These are phyloP conservation scores for Diaporthe nobilis DNA, from an alignment of 2,329 filamentous ascomycete species.

Conservation along the genomic window DNA sequence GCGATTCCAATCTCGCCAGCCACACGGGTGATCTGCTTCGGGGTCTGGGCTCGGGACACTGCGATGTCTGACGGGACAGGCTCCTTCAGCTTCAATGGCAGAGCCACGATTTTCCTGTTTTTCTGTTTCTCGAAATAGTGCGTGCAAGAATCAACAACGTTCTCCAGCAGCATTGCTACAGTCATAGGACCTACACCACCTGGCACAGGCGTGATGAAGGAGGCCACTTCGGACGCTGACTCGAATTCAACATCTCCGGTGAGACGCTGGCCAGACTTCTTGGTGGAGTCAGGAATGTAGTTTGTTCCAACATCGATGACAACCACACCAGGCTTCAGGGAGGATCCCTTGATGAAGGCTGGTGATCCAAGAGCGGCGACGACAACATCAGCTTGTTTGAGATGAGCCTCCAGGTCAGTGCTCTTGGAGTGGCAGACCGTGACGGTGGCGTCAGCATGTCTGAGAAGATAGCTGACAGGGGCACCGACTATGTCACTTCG, in stretches of 20 bases:
- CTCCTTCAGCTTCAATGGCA: constrained; percentile 83
- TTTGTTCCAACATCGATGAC: constrained; percentile 99
- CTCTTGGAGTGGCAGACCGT: constrained; percentile 97
- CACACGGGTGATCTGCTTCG: constrained; percentile 90
- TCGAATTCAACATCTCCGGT: constrained; percentile 97
- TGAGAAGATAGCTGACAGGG: constrained; percentile 94
- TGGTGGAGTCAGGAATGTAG: constrained; percentile 89
- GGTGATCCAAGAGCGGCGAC: constrained; percentile 92
- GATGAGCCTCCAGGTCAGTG: constrained; percentile 76
- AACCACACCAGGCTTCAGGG: constrained; percentile 94
- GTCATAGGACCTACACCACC: constrained; percentile 99
- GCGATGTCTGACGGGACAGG: constrained; percentile 97
- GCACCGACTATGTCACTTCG: constrained; percentile 98
- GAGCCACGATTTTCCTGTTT: constrained; percentile 81
- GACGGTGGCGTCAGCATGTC: constrained; percentile 96
- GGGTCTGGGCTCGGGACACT: constrained; percentile 88
- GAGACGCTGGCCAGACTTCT: constrained; percentile 91
- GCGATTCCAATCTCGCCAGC: constrained; percentile 91
- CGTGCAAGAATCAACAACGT: constrained; percentile 89
- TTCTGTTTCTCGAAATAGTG: constrained; percentile 87
- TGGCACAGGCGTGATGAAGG: constrained; percentile 94
- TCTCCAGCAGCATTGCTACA: constrained; percentile 96
- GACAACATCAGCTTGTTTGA: constrained; percentile 90
- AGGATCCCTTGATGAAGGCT: constrained; percentile 92
- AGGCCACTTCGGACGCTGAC: constrained; percentile 86